A percentile compares a stretch with the other conserved stretches of the same genome.
These are phyloP conservation scores for Phoma herbarum DNA, from an alignment of 2,329 filamentous ascomycete genomes.

Conservation along the genomic window DNA sequence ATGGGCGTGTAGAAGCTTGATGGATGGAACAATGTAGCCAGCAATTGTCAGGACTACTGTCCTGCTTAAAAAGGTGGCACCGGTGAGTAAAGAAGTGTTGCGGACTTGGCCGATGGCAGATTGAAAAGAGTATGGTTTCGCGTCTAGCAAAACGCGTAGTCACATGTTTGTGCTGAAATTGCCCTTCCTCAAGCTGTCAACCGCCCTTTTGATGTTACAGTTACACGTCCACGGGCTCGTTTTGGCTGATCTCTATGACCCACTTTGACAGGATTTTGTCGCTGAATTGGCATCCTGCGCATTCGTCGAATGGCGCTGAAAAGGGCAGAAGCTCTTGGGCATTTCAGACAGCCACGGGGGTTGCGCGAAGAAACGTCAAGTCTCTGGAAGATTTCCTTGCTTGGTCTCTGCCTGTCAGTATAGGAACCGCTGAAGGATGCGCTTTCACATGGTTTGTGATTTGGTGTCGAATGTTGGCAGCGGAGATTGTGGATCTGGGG, in stretches of 20 bases:
- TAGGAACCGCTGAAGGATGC: neutral
- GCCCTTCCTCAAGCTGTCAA: neutral
- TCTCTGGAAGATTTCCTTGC: neutral
- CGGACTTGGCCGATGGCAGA: constrained; percentile 3
- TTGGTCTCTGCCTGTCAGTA: neutral
- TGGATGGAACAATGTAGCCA: too few species aligned
- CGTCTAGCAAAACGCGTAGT: constrained; percentile 16
- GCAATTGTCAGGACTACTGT: neutral
- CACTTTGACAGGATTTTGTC: neutral
- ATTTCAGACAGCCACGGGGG: neutral
- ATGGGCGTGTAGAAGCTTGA: too few species aligned
- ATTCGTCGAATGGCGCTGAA: neutral
- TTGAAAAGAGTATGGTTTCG: constrained; percentile 17
- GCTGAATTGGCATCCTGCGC: neutral
- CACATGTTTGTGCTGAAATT: constrained; percentile 5
- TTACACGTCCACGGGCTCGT: neutral
- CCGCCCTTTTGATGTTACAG: constrained; percentile 4
- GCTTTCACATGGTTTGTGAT: constrained; percentile 10
- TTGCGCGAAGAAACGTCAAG: neutral
- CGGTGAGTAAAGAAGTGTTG: constrained; percentile 3
- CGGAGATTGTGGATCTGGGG: constrained; percentile 19
- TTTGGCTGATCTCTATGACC: neutral
- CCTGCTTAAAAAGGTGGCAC: constrained; percentile 3
- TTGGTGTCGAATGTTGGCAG: constrained; percentile 6
- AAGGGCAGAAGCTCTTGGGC: neutral